Evolutionary conservation across 495 filamentous ascomycete species (phyloP).

Genomic region (Ramalina intermedia): DNA sequence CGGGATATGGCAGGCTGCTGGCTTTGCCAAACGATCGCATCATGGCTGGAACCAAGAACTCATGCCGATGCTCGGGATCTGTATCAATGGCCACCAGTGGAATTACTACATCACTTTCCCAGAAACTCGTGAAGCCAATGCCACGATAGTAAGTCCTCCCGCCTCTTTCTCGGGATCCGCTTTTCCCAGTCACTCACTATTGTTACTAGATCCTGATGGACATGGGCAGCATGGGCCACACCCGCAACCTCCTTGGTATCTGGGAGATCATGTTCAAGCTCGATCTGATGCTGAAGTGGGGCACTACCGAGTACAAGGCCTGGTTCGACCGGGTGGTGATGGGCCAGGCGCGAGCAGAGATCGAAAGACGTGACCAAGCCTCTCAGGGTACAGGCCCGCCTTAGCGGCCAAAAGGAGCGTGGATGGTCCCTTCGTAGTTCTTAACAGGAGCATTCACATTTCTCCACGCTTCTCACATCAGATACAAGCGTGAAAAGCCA

Average conservation of each 20-base stretch:
- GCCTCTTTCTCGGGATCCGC: too few species aligned
- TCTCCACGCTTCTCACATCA: too few species aligned
- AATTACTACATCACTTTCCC: background rate
- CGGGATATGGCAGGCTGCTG: background rate
- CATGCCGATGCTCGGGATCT: conserved; percentile 2
- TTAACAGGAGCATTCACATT: too few species aligned
- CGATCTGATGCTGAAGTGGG: conserved; percentile 1
- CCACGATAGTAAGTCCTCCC: too few species aligned
- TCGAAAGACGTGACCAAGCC: too few species aligned
- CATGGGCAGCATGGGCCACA: background rate
- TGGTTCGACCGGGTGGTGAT: background rate
- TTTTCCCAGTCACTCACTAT: background rate
- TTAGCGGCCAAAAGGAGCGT: too few species aligned
- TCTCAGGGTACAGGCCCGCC: too few species aligned
- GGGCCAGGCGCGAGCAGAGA: too few species aligned
- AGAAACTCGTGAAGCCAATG: too few species aligned
- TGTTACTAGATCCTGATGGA: conserved; percentile 4
- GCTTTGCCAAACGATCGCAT: background rate
- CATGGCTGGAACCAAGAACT: conserved; percentile 1
- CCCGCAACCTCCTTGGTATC: background rate
- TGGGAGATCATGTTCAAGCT: conserved; percentile 2
- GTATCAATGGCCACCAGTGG: background rate
- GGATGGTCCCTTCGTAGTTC: too few species aligned
- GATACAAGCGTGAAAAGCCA: too few species aligned
- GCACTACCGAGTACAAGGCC: conserved; percentile 1